Conservation (phyloP, 2,329 filamentous ascomycete genomes). For the Aspergillus sp. region DNA sequence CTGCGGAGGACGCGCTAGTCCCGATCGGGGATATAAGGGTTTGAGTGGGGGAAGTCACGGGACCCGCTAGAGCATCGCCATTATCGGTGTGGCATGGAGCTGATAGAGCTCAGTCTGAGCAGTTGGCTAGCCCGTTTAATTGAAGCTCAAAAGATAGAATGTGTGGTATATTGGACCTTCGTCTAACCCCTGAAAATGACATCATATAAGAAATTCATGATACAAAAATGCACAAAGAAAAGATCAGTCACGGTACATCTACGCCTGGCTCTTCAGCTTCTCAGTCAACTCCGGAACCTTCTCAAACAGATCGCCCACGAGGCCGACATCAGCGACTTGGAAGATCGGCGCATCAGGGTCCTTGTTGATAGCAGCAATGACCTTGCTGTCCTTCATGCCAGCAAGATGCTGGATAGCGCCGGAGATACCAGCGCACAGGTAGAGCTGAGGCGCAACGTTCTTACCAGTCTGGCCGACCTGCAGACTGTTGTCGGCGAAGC, state of each 20-base stretch:
- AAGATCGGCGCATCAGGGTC: slow-evolving; percentile 96
- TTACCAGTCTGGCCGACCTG: slow-evolving; percentile 99
- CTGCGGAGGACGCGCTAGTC: slow-evolving; percentile 25
- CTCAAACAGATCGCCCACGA: slow-evolving; percentile 94
- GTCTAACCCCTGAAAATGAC: slow-evolving; percentile 2
- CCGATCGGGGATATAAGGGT: slow-evolving; percentile 6
- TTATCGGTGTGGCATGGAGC: too few species aligned
- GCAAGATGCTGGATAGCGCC: slow-evolving; percentile 97
- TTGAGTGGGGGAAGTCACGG: not conserved
- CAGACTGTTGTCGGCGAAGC: slow-evolving; percentile 96
- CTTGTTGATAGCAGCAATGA: slow-evolving; percentile 98
- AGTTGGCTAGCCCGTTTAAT: not conserved
- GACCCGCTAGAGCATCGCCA: not conserved
- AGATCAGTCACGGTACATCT: slow-evolving; percentile 7
- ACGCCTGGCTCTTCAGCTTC: slow-evolving; percentile 68
- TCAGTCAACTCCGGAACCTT: slow-evolving; percentile 94
- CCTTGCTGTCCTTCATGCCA: slow-evolving; percentile 99
- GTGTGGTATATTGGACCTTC: slow-evolving; percentile 14
- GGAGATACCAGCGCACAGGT: slow-evolving; percentile 92
- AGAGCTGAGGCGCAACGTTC: slow-evolving; percentile 94
- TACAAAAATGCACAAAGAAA: slow-evolving; percentile 17
- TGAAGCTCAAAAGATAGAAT: not conserved
- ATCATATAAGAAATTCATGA: slow-evolving; percentile 15
- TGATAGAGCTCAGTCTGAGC: not conserved
- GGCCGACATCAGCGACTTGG: slow-evolving; percentile 92